Percentiles rank a stretch among this genome's conserved stretches.
phyloP scores from a whole-genome alignment of 108 stramenopile genomes.

The Pseudonitzschia delicatissima region DNA sequence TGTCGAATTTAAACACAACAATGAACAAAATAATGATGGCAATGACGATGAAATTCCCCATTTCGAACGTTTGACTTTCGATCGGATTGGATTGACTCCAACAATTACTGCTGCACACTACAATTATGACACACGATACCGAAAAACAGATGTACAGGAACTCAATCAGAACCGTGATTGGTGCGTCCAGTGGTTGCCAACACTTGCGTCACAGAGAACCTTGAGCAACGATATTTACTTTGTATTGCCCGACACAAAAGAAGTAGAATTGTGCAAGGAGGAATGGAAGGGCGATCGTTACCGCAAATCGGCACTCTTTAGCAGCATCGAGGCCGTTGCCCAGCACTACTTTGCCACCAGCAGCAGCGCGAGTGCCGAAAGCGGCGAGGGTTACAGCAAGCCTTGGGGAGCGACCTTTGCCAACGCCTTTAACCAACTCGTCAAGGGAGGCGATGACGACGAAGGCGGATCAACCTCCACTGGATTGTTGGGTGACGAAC shows the following conservation, averaged over 20 bases:
- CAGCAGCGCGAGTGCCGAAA: not conserved
- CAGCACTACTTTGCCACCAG: slow-evolving; percentile 23
- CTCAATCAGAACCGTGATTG: slow-evolving; percentile 79
- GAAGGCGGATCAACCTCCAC: slow-evolving; percentile 10
- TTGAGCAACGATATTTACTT: slow-evolving; percentile 49
- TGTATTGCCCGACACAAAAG: slow-evolving; percentile 80
- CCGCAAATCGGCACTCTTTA: slow-evolving; percentile 54
- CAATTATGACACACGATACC: no score
- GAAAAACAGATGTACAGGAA: slow-evolving; percentile 77
- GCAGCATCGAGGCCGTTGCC: slow-evolving; percentile 76
- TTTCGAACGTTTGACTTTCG: no score
- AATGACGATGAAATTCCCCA: no score
- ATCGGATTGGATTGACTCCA: no score
- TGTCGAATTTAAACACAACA: no score
- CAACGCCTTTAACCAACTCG: slow-evolving; percentile 45
- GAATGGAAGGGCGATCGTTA: slow-evolving; percentile 73
- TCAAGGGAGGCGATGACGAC: slow-evolving; percentile 57
- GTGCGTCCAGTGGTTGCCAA: slow-evolving; percentile 58
- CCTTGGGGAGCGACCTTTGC: slow-evolving; percentile 81
- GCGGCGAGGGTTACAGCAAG: slow-evolving; percentile 44
- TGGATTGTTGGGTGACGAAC: slow-evolving; percentile 64
- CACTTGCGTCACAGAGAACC: slow-evolving; percentile 18
- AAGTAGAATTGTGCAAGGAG: slow-evolving; percentile 68
- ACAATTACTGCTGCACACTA: no score
- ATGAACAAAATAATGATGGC: no score